Percentiles rank a stretch among this genome's conserved stretches.
These are phyloP conservation scores for Candida labiduridarum DNA, from an alignment of 1,139 yeast species.

Conservation along the genomic window DNA sequence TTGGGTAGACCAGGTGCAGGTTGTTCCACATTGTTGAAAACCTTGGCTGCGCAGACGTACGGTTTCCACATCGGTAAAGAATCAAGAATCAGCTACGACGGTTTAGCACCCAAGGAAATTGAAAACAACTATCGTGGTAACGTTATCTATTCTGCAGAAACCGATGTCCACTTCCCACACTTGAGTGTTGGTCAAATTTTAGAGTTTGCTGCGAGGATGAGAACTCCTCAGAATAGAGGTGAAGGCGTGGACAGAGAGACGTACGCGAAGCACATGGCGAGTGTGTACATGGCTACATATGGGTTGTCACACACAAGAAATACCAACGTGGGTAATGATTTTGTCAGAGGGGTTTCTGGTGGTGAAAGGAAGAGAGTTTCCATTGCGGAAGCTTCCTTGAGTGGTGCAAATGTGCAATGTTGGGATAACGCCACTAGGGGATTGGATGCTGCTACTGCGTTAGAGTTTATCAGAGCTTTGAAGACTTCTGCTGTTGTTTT, in stretches of 20 bases:
- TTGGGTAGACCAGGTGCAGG: constrained; percentile 43
- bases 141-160: constrained; percentile 54
- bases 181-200: constrained; percentile 55
- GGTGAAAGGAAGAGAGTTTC: constrained; percentile 51
- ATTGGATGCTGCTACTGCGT: constrained; percentile 61
- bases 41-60: constrained; percentile 37
- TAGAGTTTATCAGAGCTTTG: constrained; percentile 72
- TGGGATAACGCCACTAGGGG: constrained; percentile 71
- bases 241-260: constrained; percentile 34
- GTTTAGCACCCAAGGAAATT: constrained; percentile 43
- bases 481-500: constrained; percentile 63
- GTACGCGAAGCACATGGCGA: constrained; percentile 46
- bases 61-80: constrained; percentile 56
- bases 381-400: constrained; percentile 43
- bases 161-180: constrained; percentile 57
- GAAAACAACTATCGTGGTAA: constrained; percentile 51
- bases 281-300: constrained; percentile 46
- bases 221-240: constrained; percentile 45
- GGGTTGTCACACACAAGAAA: constrained; percentile 38
- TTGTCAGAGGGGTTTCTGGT: constrained; percentile 43
- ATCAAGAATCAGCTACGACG: constrained; percentile 34
- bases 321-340: constrained; percentile 41
- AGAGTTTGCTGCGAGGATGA: constrained; percentile 44
- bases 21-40: constrained; percentile 35
- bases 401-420: constrained; percentile 47